These are phyloP conservation scores for Uncinocarpus reesii DNA, from an alignment of 2,329 filamentous ascomycete genomes.

Conservation along the genomic window DNA sequence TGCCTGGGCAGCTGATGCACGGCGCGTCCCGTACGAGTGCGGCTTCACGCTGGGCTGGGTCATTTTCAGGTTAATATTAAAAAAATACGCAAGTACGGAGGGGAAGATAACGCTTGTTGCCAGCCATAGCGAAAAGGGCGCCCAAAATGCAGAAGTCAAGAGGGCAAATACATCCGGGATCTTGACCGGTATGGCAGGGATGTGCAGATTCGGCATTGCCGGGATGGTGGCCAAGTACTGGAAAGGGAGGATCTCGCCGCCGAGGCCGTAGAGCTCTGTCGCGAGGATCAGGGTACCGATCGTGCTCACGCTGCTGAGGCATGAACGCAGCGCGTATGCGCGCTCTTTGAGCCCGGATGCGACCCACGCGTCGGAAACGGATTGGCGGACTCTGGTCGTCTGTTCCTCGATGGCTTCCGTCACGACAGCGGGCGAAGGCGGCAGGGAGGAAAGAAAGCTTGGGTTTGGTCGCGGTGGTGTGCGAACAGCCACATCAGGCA, in stretches of 20 bases:
- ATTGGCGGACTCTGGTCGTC: slow-evolving; percentile 31
- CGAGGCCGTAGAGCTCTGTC: slow-evolving; percentile 61
- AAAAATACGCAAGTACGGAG: slow-evolving; percentile 67
- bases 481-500: slow-evolving; percentile 17
- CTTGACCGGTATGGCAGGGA: slow-evolving; percentile 51
- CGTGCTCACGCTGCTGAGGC: slow-evolving; percentile 57
- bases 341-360: slow-evolving; percentile 33
- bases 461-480: slow-evolving; percentile 35
- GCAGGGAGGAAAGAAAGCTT: slow-evolving; percentile 50
- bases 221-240: slow-evolving; percentile 65
- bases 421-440: slow-evolving; percentile 68
- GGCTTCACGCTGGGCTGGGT: slow-evolving; percentile 18
- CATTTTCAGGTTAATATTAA: slow-evolving; percentile 63
- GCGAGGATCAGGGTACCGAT: slow-evolving; percentile 55
- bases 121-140: slow-evolving; percentile 64
- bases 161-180: slow-evolving; percentile 74
- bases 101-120: slow-evolving; percentile 63
- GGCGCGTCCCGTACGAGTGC: slow-evolving; percentile 22
- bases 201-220: slow-evolving; percentile 46
- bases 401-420: slow-evolving; percentile 64
- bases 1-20: slow-evolving; percentile 15
- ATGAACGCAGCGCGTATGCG: slow-evolving; percentile 54
- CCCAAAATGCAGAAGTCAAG: slow-evolving; percentile 72
- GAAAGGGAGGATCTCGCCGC: slow-evolving; percentile 59
- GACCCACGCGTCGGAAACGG: slow-evolving; percentile 28